Evolutionary conservation across 371 early-diverging fungal genomes (phyloP), one percentile per base, ranked within the genome.

Genomic region (Syncephalastrum contaminatum): DNA sequence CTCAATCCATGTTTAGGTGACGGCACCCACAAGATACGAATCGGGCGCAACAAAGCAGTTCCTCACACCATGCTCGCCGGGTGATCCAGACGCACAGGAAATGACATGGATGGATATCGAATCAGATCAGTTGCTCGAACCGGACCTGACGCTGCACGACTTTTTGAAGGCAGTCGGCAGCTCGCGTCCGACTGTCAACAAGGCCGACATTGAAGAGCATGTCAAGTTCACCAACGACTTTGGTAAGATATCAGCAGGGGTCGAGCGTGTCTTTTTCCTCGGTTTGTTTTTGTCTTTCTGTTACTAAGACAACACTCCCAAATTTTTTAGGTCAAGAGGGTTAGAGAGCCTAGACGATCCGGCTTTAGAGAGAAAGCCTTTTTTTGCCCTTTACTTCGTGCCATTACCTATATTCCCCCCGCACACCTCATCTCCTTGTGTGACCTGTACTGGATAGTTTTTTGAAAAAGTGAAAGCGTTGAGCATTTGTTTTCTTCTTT

Each of bases 1-100:
- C 36, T 30, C 36, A 30, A 30, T 2, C 21, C 20, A 20, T 20
- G 47, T 41, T 4, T 47, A 84, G 77, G 75, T 79, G 0, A 72
- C 77, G 39, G 89, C 88, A 24, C 88, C 89, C n/a, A 72, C 77
- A 57, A 75, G 88, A 2, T 67, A 71, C 2, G 87, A 90, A 46
- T 81, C 85, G 4, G 53, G 44, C 16, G 63, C 73, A 43, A 81
- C 68, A 10, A 79, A 63, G 46, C 58, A 70, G 21, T 84, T 87
- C 56, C 73, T 93, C 63, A 96, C 94, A 19, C 98, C 98, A 8
- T 98, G 97, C 63, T 96, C 95, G 22, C 96, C 97, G 0, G 97
- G 97, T 12, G 97, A 94, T 52, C 79, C 86, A n/a, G 85, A 81
- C 0, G 97, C 96, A 0, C 64, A 82, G 19, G 96, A 95, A 62